These are phyloP conservation scores for Pachyrhizus erosus DNA, from an alignment of 306 rosid species.

Conservation along the genomic window DNA sequence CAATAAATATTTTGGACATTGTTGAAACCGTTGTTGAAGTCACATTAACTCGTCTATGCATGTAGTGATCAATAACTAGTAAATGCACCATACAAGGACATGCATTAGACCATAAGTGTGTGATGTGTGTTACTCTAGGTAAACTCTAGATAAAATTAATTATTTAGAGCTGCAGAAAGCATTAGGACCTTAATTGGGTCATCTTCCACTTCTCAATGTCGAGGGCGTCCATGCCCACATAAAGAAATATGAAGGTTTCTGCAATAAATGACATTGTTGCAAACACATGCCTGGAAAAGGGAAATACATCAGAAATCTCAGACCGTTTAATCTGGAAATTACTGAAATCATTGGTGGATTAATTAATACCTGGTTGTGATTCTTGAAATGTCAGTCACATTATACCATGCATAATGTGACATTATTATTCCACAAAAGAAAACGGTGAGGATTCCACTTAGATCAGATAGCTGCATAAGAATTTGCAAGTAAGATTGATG, in stretches of 20 bases:
- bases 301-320: constrained; percentile 30
- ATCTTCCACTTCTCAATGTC: constrained; percentile 90
- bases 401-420: constrained; percentile 93
- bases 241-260: constrained; percentile 89
- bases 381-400: constrained; percentile 75
- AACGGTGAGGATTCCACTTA: constrained; percentile 96
- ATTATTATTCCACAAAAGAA: constrained; percentile 93
- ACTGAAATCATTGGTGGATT: constrained; percentile 12
- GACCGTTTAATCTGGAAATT: constrained; percentile 6
- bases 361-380: constrained; percentile 74
- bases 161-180: background rate
- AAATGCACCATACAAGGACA: background rate
- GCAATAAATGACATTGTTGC: constrained; percentile 89
- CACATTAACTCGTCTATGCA: background rate
- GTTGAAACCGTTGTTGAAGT: background rate
- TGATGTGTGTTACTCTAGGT: background rate
- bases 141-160: background rate
- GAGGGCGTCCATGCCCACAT: constrained; percentile 96
- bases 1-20: background rate
- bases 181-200: constrained; percentile 70
- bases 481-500: constrained; percentile 1
- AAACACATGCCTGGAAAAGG: constrained; percentile 73
- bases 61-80: background rate
- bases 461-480: constrained; percentile 64
- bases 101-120: background rate